A percentile compares a stretch with the other conserved stretches of the same genome.
phyloP scores from a whole-genome alignment of 495 filamentous ascomycete genomes.

The Thermochaetoides thermophila region DNA sequence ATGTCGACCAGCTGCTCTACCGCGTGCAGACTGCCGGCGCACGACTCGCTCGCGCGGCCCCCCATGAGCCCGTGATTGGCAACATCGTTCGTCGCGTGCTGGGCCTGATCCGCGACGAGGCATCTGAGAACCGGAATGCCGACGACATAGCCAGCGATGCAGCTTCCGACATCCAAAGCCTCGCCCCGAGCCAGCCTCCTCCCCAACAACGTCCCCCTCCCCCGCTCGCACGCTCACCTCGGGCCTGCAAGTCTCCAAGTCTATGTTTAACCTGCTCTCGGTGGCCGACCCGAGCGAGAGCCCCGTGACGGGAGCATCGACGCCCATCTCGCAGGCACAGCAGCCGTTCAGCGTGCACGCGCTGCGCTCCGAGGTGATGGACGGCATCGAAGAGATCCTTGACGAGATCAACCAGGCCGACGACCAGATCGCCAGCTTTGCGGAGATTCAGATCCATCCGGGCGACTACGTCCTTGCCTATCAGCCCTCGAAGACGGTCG shows the following conservation, averaged over 20 bases:
- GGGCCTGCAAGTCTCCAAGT: conserved; percentile 43
- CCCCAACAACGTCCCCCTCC: conserved; percentile 12
- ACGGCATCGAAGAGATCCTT: conserved; percentile 79
- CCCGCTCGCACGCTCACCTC: conserved; percentile 30
- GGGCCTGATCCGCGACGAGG: conserved; percentile 81
- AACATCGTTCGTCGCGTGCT: conserved; percentile 86
- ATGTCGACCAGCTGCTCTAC: conserved; percentile 62
- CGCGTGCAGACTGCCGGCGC: conserved; percentile 62
- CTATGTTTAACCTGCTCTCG: conserved; percentile 72
- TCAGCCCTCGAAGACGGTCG: conserved; percentile 64
- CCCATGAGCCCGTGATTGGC: conserved; percentile 77
- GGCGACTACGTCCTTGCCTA: conserved; percentile 82
- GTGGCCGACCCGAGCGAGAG: conserved; percentile 10
- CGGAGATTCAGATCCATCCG: conserved; percentile 77
- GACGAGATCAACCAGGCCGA: conserved; percentile 82
- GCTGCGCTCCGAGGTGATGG: conserved; percentile 73
- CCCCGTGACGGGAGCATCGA: conserved; percentile 30
- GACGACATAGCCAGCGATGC: conserved; percentile 37
- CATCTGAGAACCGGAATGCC: conserved; percentile 61
- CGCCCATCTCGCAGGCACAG: conserved; percentile 24
- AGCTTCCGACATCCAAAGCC: conserved; percentile 17
- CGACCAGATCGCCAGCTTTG: conserved; percentile 73
- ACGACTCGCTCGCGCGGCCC: conserved; percentile 63
- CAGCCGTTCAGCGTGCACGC: conserved; percentile 32
- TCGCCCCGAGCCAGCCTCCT: conserved; percentile 29